Base-by-base conservation (phyloP, 2,329 filamentous ascomycete species). In the Drechslerella dactyloides region DNA sequence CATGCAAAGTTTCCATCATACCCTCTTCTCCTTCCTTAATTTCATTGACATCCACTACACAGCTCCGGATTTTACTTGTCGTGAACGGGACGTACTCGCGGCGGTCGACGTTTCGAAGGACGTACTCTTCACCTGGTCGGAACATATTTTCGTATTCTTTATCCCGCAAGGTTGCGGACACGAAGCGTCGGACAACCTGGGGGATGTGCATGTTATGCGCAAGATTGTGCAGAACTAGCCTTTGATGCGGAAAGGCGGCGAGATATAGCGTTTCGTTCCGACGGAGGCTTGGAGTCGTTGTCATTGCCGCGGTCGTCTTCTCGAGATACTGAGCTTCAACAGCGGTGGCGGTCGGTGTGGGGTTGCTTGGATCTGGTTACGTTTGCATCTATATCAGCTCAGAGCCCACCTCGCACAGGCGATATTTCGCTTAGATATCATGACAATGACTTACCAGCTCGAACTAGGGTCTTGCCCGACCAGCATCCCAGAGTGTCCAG, bases 71-170 rank as follows among this genome's bases (percentile, higher is more conserved):
- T 23, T 72, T 72, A n/a, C 51, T 33, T 1, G 60, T 65, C 11
- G 5, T 35, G 17, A 72, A 72, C n/a, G 17, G 37, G 33, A 72
- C 52, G 11, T 65, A 72, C 17, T 65, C 56, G 50, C 37, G 54
- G 2, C 60, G 35, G 24, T 72, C 68, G 15, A 72, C 17, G 27
- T 72, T 72, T 23, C 68, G 48, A 27, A 72, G 55, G 19, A 72
- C 68, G 44, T 72, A 72, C 24, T 72, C 60, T 42, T 72, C 68
- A 13, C 60, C 56, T 1, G 42, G 46, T 5, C 21, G 27, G 56
- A 72, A 72, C 24, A 72, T 4, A 50, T 72, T 72, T 17, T 65
- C 60, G 51, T 72, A 72, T 46, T 72, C 68, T 23, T 72, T 64
- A 35, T 72, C 60, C 51, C 60, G 51, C 1, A 72, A 60, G 8